Evolutionary conservation across 2,329 filamentous ascomycete species (phyloP).

Genomic region (Hypomyces perniciosus): DNA sequence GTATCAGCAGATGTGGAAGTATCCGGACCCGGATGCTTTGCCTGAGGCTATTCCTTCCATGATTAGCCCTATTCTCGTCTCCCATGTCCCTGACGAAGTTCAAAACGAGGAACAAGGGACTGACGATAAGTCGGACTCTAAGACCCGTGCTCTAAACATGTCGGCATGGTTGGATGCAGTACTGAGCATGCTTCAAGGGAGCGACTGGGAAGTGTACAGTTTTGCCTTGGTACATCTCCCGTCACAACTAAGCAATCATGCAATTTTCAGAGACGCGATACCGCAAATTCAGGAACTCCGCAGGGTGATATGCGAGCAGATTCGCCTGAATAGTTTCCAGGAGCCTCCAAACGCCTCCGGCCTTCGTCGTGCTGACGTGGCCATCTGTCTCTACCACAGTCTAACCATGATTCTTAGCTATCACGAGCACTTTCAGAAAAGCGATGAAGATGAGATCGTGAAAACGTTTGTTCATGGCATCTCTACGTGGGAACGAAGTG

Average conservation of each 20-base stretch:
- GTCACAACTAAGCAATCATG: conserved; percentile 83
- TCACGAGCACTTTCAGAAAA: conserved; percentile 74
- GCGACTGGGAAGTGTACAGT: conserved; percentile 89
- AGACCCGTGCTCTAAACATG: conserved; percentile 49
- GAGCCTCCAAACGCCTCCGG: conserved; percentile 77
- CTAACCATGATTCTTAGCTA: conserved; percentile 88
- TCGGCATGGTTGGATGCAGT: conserved; percentile 71
- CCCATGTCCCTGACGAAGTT: conserved; percentile 19
- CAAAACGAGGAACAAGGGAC: conserved; percentile 14
- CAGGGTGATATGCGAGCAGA: conserved; percentile 72
- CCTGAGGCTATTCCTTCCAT: conserved; percentile 40
- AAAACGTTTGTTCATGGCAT: conserved; percentile 82
- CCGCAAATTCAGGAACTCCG: conserved; percentile 71
- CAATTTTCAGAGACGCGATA: conserved; percentile 70
- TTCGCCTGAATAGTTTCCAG: conserved; percentile 68
- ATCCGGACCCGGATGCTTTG: conserved; percentile 51
- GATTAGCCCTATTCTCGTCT: conserved; percentile 48
- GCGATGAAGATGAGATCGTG: conserved; percentile 84
- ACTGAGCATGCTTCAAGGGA: conserved; percentile 64
- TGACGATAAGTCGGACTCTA: conserved; percentile 22
- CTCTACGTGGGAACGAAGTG: conserved; percentile 75
- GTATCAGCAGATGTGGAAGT: conserved; percentile 52
- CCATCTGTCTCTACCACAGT: conserved; percentile 80
- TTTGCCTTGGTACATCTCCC: conserved; percentile 82
- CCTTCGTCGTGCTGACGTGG: conserved; percentile 80